phyloP scores from a whole-genome alignment of 2,329 filamentous ascomycete species.

The Ampelomyces quisqualis region DNA sequence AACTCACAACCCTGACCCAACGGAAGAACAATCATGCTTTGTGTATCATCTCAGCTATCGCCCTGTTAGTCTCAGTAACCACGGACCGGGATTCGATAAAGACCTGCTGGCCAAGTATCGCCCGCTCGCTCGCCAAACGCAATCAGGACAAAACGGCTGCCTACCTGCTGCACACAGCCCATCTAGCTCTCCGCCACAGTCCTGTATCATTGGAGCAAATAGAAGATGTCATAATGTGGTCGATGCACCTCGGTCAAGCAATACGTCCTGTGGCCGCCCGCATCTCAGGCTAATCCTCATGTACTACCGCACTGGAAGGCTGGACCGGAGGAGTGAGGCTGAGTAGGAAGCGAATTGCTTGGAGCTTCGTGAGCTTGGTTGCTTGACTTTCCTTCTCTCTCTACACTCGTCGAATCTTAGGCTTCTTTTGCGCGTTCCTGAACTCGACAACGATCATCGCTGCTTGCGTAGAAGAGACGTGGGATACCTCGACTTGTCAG shows the following conservation, averaged over 20 bases:
- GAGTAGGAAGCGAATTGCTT: conserved; percentile 6
- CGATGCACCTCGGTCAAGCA: conserved; percentile 21
- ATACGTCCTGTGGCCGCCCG: conserved; percentile 13
- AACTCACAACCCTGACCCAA: conserved; percentile 2
- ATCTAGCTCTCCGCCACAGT: conserved; percentile 20
- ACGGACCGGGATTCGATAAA: conserved; percentile 15
- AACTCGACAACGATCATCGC: conserved; percentile 1
- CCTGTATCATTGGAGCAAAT: conserved; percentile 19
- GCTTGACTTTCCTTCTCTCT: conserved; percentile 9
- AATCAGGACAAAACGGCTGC: conserved; percentile 8
- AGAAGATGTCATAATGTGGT: conserved; percentile 5
- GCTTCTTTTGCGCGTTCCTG: conserved; percentile 2
- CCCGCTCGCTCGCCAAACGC: conserved; percentile 6
- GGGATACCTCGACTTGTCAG: background rate
- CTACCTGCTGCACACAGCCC: conserved; percentile 20
- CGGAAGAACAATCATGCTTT: conserved; percentile 8
- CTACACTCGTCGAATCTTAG: conserved; percentile 3
- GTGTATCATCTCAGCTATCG: conserved; percentile 14
- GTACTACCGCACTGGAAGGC: conserved; percentile 6
- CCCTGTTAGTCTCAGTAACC: conserved; percentile 11
- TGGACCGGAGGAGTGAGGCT: conserved; percentile 16
- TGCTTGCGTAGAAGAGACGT: background rate
- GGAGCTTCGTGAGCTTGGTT: conserved; percentile 5
- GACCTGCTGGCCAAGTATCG: conserved; percentile 13
- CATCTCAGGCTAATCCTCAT: conserved; percentile 16